Evolutionary conservation across 139 green algal species (phyloP), one percentile per base, ranked within the genome.

Genomic region (Picochlorum sp.): DNA sequence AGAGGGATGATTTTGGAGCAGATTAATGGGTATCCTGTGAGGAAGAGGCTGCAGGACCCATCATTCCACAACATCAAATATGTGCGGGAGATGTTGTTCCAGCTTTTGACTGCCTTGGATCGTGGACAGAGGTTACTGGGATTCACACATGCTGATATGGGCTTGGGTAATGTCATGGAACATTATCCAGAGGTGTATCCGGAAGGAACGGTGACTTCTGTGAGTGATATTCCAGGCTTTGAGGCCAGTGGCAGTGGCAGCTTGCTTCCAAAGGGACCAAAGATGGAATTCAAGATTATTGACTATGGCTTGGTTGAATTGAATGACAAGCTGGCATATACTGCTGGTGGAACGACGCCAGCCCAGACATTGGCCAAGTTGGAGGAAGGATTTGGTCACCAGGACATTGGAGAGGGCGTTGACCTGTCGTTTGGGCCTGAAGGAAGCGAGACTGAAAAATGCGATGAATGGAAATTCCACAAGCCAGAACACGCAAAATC

Each of bases 241-340:
- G n/a, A 57, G 10, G 51, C 21, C 21, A 59, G 21, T 59, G 51
- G 21, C 6, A 59, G 51, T 61, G 70, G 70, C 23, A 60, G n/a
- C 24, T 51, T 57, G 20, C 31, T 66, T 7, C 69, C 69, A 38
- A 54, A 71, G 26, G 69, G 69, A 1, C 69, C 69, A 2, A 23
- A 71, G 6, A 49, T 71, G 38, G 65, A 77, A 51, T 78, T 72
- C 45, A 78, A 78, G 30, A 71, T 78, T 20, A 78, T 78, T 37
- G 71, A 78, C 41, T 78, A 68, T 21, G 68, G 61, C 3, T 28
- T 77, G 4, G 18, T 14, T 23, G 73, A 57, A 13, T 69, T 77
- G 13, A 61, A 60, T 28, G 26, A 69, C 3, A 65, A 20, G 3
- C 21, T 67, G n/a, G 69, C 69, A 7, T 13, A 31, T 20, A 44